Evolutionary conservation across 805 yeast genomes (phyloP).

Genomic region (Candida jianshihensis): DNA sequence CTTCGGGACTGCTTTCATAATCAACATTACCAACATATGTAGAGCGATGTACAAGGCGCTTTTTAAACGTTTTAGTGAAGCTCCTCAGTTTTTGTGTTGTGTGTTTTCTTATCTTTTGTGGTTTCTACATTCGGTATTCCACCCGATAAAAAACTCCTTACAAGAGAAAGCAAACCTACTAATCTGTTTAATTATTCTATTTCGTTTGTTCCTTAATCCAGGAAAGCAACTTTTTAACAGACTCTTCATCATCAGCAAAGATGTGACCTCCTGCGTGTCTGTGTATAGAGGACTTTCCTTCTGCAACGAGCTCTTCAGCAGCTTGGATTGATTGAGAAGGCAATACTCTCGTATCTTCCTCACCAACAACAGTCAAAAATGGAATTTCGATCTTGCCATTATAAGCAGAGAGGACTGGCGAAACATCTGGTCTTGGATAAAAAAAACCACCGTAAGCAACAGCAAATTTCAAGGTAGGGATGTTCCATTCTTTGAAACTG

Average conservation of each 20-base stretch:
- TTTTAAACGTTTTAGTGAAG: no score
- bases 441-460: constrained; percentile 23
- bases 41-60: constrained; percentile 37
- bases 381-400: constrained; percentile 3
- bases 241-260: constrained; percentile 2
- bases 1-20: constrained; percentile 71
- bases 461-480: constrained; percentile 53
- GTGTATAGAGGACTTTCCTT: not conserved
- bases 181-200: no score
- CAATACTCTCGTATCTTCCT: not conserved
- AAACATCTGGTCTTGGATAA: constrained; percentile 6
- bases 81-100: no score
- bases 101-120: no score
- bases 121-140: no score
- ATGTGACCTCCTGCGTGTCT: constrained; percentile 3
- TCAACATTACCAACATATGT: constrained; percentile 84
- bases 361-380: constrained; percentile 4
- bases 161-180: no score
- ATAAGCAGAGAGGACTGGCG: constrained; percentile 6
- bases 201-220: no score
- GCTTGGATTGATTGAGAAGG: constrained; percentile 1
- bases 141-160: no score
- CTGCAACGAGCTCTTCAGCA: not conserved
- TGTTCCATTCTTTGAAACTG: constrained; percentile 8
- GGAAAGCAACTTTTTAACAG: not conserved